These are phyloP conservation scores for Volvox reticuliferus DNA, from an alignment of 139 green algal species.

Conservation along the genomic window DNA sequence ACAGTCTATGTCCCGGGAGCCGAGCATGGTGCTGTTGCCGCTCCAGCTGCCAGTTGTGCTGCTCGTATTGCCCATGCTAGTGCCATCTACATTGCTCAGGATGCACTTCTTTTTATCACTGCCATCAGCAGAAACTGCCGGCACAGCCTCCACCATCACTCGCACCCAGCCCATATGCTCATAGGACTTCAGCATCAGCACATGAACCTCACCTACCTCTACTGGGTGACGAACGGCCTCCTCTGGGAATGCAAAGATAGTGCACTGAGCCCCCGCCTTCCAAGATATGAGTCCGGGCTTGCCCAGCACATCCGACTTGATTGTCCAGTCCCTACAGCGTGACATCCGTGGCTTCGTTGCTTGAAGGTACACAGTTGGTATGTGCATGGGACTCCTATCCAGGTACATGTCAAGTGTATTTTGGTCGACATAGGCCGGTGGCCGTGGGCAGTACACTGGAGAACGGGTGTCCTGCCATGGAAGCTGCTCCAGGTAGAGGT, in stretches of 20 bases:
- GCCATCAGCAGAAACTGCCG: not conserved
- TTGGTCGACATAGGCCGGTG: not conserved
- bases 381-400: not conserved
- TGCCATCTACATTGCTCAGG: not conserved
- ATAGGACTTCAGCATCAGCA: constrained; percentile 2
- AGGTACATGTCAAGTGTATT: not conserved
- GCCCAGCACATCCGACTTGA: not conserved
- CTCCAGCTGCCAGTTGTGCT: too few species aligned
- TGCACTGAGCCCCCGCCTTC: not conserved
- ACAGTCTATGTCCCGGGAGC: not conserved
- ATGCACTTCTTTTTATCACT: not conserved
- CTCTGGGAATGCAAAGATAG: not conserved
- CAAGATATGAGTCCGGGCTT: not conserved
- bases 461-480: not conserved
- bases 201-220: not conserved
- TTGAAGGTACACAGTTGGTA: not conserved
- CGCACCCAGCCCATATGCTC: not conserved
- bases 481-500: not conserved
- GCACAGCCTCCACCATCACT: not conserved
- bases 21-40: not conserved
- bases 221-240: not conserved
- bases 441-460: not conserved
- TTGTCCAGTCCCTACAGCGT: not conserved
- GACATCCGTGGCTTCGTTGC: not conserved
- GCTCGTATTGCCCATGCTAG: not conserved